Percentiles rank a stretch among this genome's conserved stretches.
These are phyloP conservation scores for Periconia macrospinosa DNA, from an alignment of 2,329 filamentous ascomycete genomes.

Conservation along the genomic window DNA sequence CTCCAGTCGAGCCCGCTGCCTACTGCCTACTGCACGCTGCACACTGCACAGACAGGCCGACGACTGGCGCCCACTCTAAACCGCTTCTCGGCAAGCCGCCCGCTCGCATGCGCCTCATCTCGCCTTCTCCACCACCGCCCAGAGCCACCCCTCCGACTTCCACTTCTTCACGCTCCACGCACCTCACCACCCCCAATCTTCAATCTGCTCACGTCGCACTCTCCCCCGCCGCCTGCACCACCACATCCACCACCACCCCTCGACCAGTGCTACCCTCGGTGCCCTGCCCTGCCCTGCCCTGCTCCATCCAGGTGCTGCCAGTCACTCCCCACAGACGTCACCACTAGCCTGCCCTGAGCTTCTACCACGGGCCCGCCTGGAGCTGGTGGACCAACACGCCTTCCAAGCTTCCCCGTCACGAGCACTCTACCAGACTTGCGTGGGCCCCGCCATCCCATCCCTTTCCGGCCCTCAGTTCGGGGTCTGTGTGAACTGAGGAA, in stretches of 20 bases:
- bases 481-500: neutral
- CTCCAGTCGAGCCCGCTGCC: neutral
- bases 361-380: neutral
- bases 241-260: neutral
- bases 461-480: neutral
- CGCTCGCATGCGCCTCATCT: constrained; percentile 32
- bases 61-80: neutral
- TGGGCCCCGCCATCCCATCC: neutral
- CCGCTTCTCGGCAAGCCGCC: constrained; percentile 31
- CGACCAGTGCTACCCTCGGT: too few species aligned
- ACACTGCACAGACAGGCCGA: neutral
- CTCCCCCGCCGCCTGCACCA: neutral
- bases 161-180: constrained; percentile 25
- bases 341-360: neutral
- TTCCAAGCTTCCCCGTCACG: neutral
- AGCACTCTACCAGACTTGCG: constrained; percentile 1
- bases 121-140: constrained; percentile 11
- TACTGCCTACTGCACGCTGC: too few species aligned
- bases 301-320: neutral
- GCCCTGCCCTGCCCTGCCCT: neutral
- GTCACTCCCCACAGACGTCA: neutral
- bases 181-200: constrained; percentile 5
- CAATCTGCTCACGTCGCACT: neutral
- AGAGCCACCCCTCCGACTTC: constrained; percentile 21
- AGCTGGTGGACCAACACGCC: neutral